Percentiles rank a stretch among this genome's conserved stretches.
These are phyloP conservation scores for Recurvomyces mirabilis DNA, from an alignment of 495 filamentous ascomycete genomes.

Conservation along the genomic window DNA sequence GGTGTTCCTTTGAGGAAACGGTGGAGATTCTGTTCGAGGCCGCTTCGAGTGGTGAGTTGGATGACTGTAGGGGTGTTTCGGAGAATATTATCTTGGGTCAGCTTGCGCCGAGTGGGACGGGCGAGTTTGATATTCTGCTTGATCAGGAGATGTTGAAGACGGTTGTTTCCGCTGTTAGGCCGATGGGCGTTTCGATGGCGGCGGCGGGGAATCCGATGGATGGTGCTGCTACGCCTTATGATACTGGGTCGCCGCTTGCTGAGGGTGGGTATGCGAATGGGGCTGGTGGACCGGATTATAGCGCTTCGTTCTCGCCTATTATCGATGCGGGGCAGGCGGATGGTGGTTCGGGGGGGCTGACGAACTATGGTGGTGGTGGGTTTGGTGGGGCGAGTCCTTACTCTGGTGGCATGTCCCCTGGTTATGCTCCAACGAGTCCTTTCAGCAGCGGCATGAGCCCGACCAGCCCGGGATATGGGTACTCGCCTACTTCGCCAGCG, in stretches of 20 bases:
- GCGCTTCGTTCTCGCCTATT: conserved; percentile 83
- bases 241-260: conserved; percentile 75
- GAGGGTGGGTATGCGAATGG: conserved; percentile 50
- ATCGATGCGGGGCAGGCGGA: conserved; percentile 58
- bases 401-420: conserved; percentile 52
- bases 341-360: conserved; percentile 68
- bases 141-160: conserved; percentile 94
- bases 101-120: conserved; percentile 89
- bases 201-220: conserved; percentile 36
- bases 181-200: conserved; percentile 60
- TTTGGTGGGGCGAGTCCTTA: conserved; percentile 59
- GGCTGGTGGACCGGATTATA: conserved; percentile 61
- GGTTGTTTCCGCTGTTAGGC: conserved; percentile 71
- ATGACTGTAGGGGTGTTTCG: conserved; percentile 94
- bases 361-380: conserved; percentile 39
- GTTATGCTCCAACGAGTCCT: conserved; percentile 64
- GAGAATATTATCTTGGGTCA: conserved; percentile 99
- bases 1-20: conserved; percentile 98
- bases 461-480: conserved; percentile 61
- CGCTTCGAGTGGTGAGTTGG: conserved; percentile 83
- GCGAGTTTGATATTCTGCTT: conserved; percentile 81
- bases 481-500: conserved; percentile 56
- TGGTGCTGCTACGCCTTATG: conserved; percentile 89
- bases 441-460: conserved; percentile 62
- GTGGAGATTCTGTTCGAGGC: conserved; percentile 96